These are phyloP conservation scores for Colletotrichum shisoi DNA, from an alignment of 2,329 filamentous ascomycete genomes.

Conservation along the genomic window DNA sequence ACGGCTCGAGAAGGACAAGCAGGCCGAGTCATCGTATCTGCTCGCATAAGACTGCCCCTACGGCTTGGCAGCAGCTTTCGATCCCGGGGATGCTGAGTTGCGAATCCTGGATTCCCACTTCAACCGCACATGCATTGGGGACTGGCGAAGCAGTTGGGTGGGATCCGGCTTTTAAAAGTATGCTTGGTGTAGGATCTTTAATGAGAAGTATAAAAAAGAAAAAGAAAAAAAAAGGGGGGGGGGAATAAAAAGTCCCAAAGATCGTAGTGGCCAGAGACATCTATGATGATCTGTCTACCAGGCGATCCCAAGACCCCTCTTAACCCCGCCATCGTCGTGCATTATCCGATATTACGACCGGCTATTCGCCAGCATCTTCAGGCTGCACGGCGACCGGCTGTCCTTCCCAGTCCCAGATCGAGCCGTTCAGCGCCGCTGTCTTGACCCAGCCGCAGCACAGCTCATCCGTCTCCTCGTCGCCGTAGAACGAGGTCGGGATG, in stretches of 20 bases:
- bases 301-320: neutral
- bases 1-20: neutral
- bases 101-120: neutral
- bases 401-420: conserved; percentile 50
- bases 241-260: neutral
- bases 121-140: neutral
- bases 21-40: neutral
- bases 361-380: neutral
- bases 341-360: neutral
- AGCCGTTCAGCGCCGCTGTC: conserved; percentile 52
- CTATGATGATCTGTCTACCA: no score
- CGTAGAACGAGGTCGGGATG: conserved; percentile 52
- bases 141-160: neutral
- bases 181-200: no score
- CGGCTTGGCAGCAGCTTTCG: neutral
- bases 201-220: no score
- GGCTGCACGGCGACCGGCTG: conserved; percentile 7
- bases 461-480: conserved; percentile 49
- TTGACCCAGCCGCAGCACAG: conserved; percentile 54
- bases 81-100: neutral
- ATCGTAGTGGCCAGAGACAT: neutral
- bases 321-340: neutral
- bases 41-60: neutral
- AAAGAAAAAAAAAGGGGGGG: rapidly evolving
- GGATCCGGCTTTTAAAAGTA: conserved; percentile 1